Evolutionary conservation across 2,329 filamentous ascomycete species (phyloP), one percentile per base, ranked within the genome.

Genomic region (Botrytis aclada): DNA sequence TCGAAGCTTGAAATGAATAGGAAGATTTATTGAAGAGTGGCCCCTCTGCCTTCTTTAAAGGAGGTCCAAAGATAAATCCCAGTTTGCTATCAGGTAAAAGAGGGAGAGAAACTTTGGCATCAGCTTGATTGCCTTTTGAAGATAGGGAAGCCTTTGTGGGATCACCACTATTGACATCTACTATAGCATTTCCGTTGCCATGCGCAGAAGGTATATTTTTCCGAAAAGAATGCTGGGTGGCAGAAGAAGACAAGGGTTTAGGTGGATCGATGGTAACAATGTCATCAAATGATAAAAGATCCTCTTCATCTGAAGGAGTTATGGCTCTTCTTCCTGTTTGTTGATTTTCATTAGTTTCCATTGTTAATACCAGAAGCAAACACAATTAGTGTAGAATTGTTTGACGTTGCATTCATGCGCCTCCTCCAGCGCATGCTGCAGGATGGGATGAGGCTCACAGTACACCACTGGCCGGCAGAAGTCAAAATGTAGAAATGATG

Each of bases 71-170:
- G n/a, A 43, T 41, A 2, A 18, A 56, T 1, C 25, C 34, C 47
- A 16, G n/a, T 32, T 32, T 56, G n/a, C 16, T 16, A 25, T 41
- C n/a, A 29, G 34, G 25, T 29, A 25, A 22, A 34, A 29, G 5
- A 29, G 16, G 29, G 25, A 25, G 25, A 67, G 16, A 56, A 29
- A 25, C 56, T 54, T 51, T 10, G 34, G 47, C 37, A 69, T 69
- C 65, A 69, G 16, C 65, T 69, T 69, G 65, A 41, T 69, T 32
- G n/a, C 51, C 51, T 6, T 43, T 69, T 43, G 47, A 32, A 67
- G 29, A 67, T 39, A 29, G 34, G 9, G 64, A n/a, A 39, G n/a
- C 20, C 37, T 43, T 56, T 20, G 41, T 41, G 25, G 41, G 34
- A 22, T 14, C 4, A 32, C 34, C 37, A 39, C 47, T 41, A 7